Conservation (phyloP, 176 grass and related monocot genomes). For the Phragmites australis region DNA sequence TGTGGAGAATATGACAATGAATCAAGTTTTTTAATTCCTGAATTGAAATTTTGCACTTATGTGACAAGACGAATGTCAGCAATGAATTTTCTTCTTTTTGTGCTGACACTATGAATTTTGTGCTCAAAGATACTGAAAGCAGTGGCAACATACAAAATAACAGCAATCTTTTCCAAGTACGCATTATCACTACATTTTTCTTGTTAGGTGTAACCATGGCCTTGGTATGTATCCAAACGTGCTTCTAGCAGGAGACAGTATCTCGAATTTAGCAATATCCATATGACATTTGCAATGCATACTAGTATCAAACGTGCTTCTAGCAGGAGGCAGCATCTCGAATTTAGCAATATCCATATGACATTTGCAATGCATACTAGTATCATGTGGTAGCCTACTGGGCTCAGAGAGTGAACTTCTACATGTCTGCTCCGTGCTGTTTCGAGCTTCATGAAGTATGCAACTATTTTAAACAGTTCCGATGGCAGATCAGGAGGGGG, state of each 20-base stretch:
- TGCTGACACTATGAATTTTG: not conserved
- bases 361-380: not conserved
- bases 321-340: not conserved
- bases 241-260: not conserved
- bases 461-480: too few species aligned
- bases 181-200: not conserved
- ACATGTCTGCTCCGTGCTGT: not conserved
- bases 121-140: not conserved
- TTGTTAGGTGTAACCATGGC: not conserved
- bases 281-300: not conserved
- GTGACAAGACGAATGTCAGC: too few species aligned
- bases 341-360: not conserved
- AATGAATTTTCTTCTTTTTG: not conserved
- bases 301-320: not conserved
- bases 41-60: not conserved
- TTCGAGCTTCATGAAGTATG: not conserved
- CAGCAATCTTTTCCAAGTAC: not conserved
- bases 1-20: slow-evolving; percentile 22
- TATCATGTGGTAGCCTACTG: not conserved
- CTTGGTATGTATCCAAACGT: not conserved
- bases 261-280: not conserved
- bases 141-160: not conserved
- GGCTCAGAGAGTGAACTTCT: not conserved
- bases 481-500: not conserved
- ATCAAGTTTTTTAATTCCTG: not conserved